These are phyloP conservation scores for Claviceps sp. DNA, from an alignment of 2,329 filamentous ascomycete genomes.

Conservation along the genomic window DNA sequence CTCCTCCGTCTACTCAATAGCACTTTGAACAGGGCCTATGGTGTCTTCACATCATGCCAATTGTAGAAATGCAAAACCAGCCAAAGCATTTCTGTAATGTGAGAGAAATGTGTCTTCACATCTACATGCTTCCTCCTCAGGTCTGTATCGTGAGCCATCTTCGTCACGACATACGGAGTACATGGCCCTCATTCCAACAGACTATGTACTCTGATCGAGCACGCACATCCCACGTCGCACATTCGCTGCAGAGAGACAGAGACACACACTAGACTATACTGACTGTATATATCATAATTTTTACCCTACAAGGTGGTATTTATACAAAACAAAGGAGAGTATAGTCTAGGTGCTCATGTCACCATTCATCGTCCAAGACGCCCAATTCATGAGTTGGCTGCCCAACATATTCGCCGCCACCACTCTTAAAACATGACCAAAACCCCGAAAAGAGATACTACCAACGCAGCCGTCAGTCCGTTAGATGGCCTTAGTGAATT, in stretches of 20 bases:
- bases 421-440: constrained; percentile 2
- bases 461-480: constrained; percentile 4
- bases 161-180: too few species aligned
- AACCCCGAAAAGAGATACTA: constrained; percentile 1
- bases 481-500: constrained; percentile 9
- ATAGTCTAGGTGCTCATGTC: constrained; percentile 4
- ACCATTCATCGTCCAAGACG: not conserved
- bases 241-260: not conserved
- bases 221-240: too few species aligned
- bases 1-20: too few species aligned
- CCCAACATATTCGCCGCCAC: not conserved
- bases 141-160: too few species aligned
- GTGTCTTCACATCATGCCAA: too few species aligned
- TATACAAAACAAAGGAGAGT: constrained; percentile 2
- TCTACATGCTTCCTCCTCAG: too few species aligned
- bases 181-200: too few species aligned
- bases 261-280: not conserved
- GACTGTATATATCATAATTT: constrained; percentile 1
- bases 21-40: too few species aligned
- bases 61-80: too few species aligned
- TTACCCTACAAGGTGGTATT: constrained; percentile 2
- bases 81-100: too few species aligned
- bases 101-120: too few species aligned
- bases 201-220: too few species aligned
- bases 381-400: not conserved